These are phyloP conservation scores for Fusarium tanahbumbuense DNA, from an alignment of 2,329 filamentous ascomycete genomes.

Conservation along the genomic window DNA sequence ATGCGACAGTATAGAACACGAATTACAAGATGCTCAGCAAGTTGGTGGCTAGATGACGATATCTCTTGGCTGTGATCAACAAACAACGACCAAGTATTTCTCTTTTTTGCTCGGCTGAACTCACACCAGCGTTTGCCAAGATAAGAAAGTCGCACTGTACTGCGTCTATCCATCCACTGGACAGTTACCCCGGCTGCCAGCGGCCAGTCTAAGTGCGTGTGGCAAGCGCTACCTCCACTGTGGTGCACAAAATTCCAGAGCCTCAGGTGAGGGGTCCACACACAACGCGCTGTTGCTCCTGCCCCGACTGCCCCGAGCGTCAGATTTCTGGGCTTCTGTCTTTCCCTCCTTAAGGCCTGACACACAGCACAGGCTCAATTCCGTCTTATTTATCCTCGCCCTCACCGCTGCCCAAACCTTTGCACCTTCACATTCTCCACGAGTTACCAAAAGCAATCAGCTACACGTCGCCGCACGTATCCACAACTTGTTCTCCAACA, in stretches of 20 bases:
- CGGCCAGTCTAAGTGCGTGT: conserved; percentile 7
- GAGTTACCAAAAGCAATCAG: conserved; percentile 5
- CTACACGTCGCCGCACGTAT: conserved; percentile 14
- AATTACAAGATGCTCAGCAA: neutral
- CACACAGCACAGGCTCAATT: neutral
- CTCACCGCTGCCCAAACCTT: conserved; percentile 36
- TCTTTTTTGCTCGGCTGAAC: conserved; percentile 11
- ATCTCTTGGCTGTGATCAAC: conserved; percentile 1
- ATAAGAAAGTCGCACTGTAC: conserved; percentile 27
- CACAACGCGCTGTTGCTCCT: conserved; percentile 20
- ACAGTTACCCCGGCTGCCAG: conserved; percentile 15
- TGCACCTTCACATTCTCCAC: conserved; percentile 26
- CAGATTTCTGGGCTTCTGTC: conserved; percentile 35
- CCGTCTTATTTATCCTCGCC: conserved; percentile 24
- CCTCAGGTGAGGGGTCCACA: conserved; percentile 42
- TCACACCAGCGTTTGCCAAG: conserved; percentile 27
- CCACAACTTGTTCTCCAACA: neutral
- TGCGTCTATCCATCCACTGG: neutral
- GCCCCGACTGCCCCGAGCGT: conserved; percentile 34
- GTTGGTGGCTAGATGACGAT: conserved; percentile 19
- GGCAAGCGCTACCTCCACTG: conserved; percentile 28
- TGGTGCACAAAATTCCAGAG: conserved; percentile 38
- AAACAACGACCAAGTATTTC: neutral
- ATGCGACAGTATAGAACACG: neutral
- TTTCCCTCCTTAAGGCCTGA: conserved; percentile 10